Conservation (phyloP, 768 basidiomycete species). For the Auricularia sp. region DNA sequence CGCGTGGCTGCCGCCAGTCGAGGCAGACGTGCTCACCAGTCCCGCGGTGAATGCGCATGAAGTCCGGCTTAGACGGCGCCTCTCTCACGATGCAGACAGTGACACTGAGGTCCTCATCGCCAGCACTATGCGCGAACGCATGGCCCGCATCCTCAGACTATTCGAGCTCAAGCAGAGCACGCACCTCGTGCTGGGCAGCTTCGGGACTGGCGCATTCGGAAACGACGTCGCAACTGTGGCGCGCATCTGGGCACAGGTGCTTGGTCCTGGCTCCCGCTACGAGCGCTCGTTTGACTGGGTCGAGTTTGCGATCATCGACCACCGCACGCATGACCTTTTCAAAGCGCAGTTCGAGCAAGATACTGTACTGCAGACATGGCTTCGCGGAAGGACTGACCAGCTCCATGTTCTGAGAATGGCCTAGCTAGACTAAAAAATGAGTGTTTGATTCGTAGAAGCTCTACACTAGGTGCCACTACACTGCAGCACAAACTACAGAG, state of each 20-base stretch:
- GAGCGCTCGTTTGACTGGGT: slow-evolving; percentile 47
- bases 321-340: slow-evolving; percentile 36
- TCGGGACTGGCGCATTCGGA: slow-evolving; percentile 69
- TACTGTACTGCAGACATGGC: not conserved
- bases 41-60: slow-evolving; percentile 66
- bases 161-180: slow-evolving; percentile 52
- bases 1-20: slow-evolving; percentile 43
- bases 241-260: slow-evolving; percentile 52
- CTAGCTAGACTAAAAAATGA: not conserved
- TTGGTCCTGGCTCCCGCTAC: slow-evolving; percentile 45
- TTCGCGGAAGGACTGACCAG: no score
- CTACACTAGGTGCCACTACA: not conserved
- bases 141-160: slow-evolving; percentile 55
- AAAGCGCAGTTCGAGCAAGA: slow-evolving; percentile 24
- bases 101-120: slow-evolving; percentile 35
- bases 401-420: no score
- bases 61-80: slow-evolving; percentile 23
- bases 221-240: slow-evolving; percentile 54
- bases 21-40: slow-evolving; percentile 58
- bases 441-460: not conserved
- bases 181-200: slow-evolving; percentile 61
- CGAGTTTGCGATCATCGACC: slow-evolving; percentile 57
- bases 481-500: no score
- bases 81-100: slow-evolving; percentile 12
- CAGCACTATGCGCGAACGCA: slow-evolving; percentile 54